Base-by-base conservation (phyloP, 83 land plant species). In the Larix sibirica region DNA sequence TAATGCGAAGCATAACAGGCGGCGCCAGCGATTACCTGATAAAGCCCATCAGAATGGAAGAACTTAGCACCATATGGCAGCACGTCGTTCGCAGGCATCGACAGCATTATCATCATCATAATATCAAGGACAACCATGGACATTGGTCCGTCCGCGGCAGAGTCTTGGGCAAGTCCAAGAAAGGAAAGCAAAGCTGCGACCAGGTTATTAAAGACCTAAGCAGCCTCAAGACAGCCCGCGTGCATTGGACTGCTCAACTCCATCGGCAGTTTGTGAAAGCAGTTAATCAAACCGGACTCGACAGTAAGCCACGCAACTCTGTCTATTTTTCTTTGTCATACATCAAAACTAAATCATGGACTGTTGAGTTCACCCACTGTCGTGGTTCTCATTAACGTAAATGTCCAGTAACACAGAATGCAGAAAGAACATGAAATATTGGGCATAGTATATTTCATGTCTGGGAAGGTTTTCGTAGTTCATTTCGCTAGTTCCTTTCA, bases 1-100 rank as follows among this genome's bases (percentile, higher is more conserved):
- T 94, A 6, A 92, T 94, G 96, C 91, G 89, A 85, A 93, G 95
- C 4, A 91, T 94, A 18, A 90, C 87, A 60, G 91, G 93, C 66
- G 96, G 96, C 13, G 96, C 96, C 1, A 92, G 96, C 70, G 93
- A 94, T 83, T 92, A 90, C 54, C 95, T 94, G 61, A 90, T 94
- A 28, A 94, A 94, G 85, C 96, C 96, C 5, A 88, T 94, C 10
- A 67, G 95, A 84, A 92, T 94, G 93, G 93, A 94, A 81, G 96
- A 94, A 67, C 90, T 94, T n/a, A 77, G 87, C 0, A 94, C 93
- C 62, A 92, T 92, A 83, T 92, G 96, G 96, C 96, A 94, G 63
- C 96, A 94, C 83, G 95, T 94, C 17, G 87, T 90, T 54, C 80
- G 96, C 63, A 92, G 28, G 24, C 68, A 65, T 21, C 17, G 12